Conservation (phyloP, 2,329 filamentous ascomycete species). For the Albophoma yamanashiensis region DNA sequence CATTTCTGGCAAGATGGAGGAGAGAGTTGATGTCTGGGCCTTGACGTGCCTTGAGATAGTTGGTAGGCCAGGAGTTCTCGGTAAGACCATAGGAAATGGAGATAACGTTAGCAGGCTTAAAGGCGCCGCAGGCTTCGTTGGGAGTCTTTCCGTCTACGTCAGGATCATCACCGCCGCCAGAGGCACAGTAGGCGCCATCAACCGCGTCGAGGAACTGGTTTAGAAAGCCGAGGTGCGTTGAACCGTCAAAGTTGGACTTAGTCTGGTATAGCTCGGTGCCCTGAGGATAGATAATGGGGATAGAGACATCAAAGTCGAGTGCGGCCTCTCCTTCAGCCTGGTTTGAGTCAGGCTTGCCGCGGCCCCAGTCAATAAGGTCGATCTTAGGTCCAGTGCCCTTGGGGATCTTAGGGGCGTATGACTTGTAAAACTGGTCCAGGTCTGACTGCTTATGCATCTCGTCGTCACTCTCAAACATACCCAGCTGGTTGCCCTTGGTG, state of each 20-base stretch:
- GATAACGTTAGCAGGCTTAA: not conserved
- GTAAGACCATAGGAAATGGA: not conserved
- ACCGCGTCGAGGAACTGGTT: not conserved
- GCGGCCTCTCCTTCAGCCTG: not conserved
- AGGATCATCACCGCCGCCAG: not conserved
- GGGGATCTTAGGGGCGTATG: not conserved
- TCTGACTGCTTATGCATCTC: not conserved
- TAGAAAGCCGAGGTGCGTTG: not conserved
- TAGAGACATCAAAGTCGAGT: not conserved
- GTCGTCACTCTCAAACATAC: not conserved
- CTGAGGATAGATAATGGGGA: not conserved
- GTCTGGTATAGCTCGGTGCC: not conserved
- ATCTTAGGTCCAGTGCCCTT: not conserved
- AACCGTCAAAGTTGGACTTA: not conserved
- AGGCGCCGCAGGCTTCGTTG: not conserved
- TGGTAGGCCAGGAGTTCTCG: not conserved
- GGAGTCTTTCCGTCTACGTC: not conserved
- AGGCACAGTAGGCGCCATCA: not conserved
- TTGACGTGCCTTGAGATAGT: not conserved
- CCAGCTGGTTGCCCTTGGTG: not conserved
- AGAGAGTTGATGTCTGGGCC: not conserved
- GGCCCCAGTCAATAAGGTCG: not conserved
- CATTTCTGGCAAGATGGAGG: not conserved
- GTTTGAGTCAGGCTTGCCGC: not conserved
- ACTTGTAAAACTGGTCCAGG: not conserved